Evolutionary conservation across 2,329 filamentous ascomycete genomes (phyloP).

Genomic region (Fusarium illudens): DNA sequence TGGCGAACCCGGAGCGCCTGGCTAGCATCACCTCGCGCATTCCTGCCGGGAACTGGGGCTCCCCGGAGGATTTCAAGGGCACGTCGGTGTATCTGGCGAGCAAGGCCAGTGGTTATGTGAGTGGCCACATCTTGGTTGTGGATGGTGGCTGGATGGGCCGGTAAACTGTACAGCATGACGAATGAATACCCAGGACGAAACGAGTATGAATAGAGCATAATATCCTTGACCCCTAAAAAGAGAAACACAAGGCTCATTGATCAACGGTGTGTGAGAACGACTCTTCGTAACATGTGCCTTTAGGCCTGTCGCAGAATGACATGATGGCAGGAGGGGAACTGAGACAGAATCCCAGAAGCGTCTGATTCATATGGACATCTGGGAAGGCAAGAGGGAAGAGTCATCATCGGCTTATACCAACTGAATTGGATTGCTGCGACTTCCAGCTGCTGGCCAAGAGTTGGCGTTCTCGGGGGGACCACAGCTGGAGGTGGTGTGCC

Average conservation of each 20-base stretch:
- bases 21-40: conserved; percentile 81
- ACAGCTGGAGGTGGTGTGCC: background rate
- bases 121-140: conserved; percentile 81
- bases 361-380: background rate
- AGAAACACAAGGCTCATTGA: background rate
- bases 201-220: conserved; percentile 9
- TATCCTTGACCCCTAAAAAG: background rate
- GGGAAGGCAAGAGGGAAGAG: background rate
- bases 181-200: background rate
- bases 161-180: conserved; percentile 48
- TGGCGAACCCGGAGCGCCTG: conserved; percentile 74
- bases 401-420: conserved; percentile 52
- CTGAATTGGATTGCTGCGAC: background rate
- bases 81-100: conserved; percentile 80
- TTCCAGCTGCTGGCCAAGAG: background rate
- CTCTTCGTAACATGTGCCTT: no score
- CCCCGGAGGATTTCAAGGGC: conserved; percentile 88
- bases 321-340: background rate
- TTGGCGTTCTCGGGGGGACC: background rate
- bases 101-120: conserved; percentile 80
- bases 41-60: conserved; percentile 84
- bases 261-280: background rate
- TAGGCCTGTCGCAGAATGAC: no score
- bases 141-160: conserved; percentile 95
- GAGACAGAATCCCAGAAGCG: conserved; percentile 17